Evolutionary conservation across 352 stramenopile species (phyloP).

Genomic region (Globisporangium cylindrosporum): DNA sequence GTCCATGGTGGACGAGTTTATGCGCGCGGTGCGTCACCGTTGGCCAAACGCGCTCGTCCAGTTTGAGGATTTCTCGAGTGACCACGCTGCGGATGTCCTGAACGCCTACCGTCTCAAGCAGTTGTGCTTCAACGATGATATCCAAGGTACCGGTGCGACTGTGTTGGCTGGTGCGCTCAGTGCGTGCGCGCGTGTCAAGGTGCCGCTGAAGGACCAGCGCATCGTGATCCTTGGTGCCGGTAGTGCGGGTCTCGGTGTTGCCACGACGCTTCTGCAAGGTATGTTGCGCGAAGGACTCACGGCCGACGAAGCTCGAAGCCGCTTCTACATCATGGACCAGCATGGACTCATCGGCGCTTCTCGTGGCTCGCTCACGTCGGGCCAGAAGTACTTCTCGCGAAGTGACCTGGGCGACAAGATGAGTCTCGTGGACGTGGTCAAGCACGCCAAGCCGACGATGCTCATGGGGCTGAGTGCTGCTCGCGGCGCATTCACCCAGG

Average conservation of each 20-base stretch:
- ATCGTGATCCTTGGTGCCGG: constrained; percentile 95
- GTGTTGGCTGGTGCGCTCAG: constrained; percentile 89
- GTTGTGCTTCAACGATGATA: constrained; percentile 98
- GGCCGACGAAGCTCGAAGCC: constrained; percentile 63
- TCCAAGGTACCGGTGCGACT: constrained; percentile 96
- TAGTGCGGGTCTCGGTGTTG: constrained; percentile 93
- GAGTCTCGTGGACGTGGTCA: constrained; percentile 81
- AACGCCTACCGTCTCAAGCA: constrained; percentile 94
- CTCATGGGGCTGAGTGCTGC: constrained; percentile 92
- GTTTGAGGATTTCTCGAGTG: constrained; percentile 96
- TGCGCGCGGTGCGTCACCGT: constrained; percentile 73
- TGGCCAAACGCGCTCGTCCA: constrained; percentile 95
- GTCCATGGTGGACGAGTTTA: constrained; percentile 95
- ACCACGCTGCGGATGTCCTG: constrained; percentile 88
- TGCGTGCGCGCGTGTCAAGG: constrained; percentile 63
- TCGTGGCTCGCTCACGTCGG: constrained; percentile 54
- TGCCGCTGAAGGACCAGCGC: constrained; percentile 90
- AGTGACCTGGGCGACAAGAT: constrained; percentile 65
- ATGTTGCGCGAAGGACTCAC: constrained; percentile 88
- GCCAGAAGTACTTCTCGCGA: constrained; percentile 81
- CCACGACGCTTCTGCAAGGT: constrained; percentile 82
- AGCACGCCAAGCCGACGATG: constrained; percentile 91
- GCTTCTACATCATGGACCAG: constrained; percentile 83
- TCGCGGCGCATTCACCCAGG: constrained; percentile 85
- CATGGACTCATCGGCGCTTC: constrained; percentile 58